Percentiles rank a stretch among this genome's conserved stretches.
These are phyloP conservation scores for Candida rishiriensis DNA, from an alignment of 805 yeast species.

Conservation along the genomic window DNA sequence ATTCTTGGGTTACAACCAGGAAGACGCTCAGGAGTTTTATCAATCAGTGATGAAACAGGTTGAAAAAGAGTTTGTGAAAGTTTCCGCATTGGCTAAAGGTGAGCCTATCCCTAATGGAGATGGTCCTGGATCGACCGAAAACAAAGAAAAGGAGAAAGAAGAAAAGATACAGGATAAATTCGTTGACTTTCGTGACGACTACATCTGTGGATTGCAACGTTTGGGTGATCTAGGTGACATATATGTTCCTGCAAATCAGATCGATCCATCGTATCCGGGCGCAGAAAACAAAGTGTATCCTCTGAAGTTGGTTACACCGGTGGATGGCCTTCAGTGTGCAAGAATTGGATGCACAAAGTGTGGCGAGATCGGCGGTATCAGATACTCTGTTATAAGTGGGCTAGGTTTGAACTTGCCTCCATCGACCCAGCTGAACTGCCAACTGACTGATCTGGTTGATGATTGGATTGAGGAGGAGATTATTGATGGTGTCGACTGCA, in stretches of 20 bases:
- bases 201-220: slow-evolving; percentile 35
- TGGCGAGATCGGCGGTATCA: slow-evolving; percentile 91
- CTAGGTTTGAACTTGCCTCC: slow-evolving; percentile 65
- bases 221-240: slow-evolving; percentile 61
- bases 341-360: slow-evolving; percentile 87
- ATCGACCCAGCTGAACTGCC: slow-evolving; percentile 36
- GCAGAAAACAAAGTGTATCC: slow-evolving; percentile 43
- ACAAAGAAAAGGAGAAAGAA: slow-evolving; percentile 15
- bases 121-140: not conserved
- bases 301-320: slow-evolving; percentile 71
- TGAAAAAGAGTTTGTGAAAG: slow-evolving; percentile 50
- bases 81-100: slow-evolving; percentile 11
- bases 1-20: slow-evolving; percentile 83
- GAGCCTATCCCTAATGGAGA: not conserved
- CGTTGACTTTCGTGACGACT: slow-evolving; percentile 23
- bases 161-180: slow-evolving; percentile 25
- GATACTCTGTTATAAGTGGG: slow-evolving; percentile 76
- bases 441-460: slow-evolving; percentile 49
- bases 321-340: slow-evolving; percentile 85
- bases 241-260: slow-evolving; percentile 67
- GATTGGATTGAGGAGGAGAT: slow-evolving; percentile 78
- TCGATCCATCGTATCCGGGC: slow-evolving; percentile 62
- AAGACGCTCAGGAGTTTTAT: slow-evolving; percentile 95
- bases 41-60: slow-evolving; percentile 68
- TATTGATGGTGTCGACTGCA: slow-evolving; percentile 92